Conservation (phyloP, 2,329 filamentous ascomycete genomes). For the Bipolaris bicolor region DNA sequence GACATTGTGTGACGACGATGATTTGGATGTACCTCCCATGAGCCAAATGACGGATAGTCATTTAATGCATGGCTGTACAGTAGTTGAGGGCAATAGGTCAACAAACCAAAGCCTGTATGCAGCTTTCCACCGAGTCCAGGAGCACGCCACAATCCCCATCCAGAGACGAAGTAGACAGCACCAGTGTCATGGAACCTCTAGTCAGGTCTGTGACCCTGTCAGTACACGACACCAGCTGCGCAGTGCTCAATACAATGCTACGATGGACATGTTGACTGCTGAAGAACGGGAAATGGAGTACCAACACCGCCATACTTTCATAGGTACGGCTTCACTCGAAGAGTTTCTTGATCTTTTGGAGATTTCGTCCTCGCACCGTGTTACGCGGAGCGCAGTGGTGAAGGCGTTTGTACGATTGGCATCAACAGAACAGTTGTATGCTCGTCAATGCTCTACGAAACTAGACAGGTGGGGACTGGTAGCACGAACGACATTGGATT, state of each 20-base stretch:
- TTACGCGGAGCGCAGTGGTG: conserved; percentile 17
- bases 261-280: background rate
- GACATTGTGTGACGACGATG: conserved; percentile 15
- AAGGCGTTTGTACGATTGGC: conserved; percentile 31
- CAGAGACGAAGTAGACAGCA: conserved; percentile 1
- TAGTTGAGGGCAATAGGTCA: background rate
- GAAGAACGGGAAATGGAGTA: conserved; percentile 35
- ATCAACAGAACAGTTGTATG: conserved; percentile 31
- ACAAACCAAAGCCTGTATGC: background rate
- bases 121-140: background rate
- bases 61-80: background rate
- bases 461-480: conserved; percentile 34
- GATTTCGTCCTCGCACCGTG: conserved; percentile 11
- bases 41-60: background rate
- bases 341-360: conserved; percentile 34
- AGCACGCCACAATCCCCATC: background rate
- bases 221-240: background rate
- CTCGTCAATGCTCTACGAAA: conserved; percentile 24
- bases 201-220: background rate
- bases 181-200: background rate
- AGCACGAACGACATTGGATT: conserved; percentile 20
- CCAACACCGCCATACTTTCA: conserved; percentile 40
- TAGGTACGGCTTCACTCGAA: conserved; percentile 39
- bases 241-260: background rate
- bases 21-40: background rate